Evolutionary conservation across 2,329 filamentous ascomycete genomes (phyloP).

Genomic region (Stemphylium beticola): DNA sequence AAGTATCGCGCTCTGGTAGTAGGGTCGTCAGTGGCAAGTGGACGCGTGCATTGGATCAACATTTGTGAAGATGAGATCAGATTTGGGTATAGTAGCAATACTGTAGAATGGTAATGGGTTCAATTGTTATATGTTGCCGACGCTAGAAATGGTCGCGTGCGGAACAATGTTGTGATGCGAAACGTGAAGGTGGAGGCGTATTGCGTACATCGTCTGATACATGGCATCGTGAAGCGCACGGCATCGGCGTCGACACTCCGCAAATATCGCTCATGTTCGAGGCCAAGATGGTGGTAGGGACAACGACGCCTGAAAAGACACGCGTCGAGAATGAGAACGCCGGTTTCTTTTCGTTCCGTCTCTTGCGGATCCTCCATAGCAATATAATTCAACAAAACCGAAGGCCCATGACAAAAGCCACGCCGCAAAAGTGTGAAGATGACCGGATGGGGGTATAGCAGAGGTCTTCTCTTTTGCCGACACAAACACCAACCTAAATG

Average conservation of each 20-base stretch:
- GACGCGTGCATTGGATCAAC: not conserved
- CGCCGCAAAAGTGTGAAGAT: constrained; percentile 8
- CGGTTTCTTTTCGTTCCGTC: constrained; percentile 11
- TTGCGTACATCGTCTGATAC: constrained; percentile 16
- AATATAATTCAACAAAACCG: constrained; percentile 1
- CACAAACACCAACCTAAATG: constrained; percentile 27
- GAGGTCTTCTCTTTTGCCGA: constrained; percentile 22
- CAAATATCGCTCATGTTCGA: constrained; percentile 4
- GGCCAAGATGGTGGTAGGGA: not conserved
- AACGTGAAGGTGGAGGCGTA: constrained; percentile 8
- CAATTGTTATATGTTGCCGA: constrained; percentile 11
- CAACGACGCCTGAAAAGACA: constrained; percentile 2
- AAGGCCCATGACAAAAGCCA: not conserved
- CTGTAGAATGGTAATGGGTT: not conserved
- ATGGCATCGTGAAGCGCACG: constrained; percentile 12
- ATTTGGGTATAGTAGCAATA: constrained; percentile 19
- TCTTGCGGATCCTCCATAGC: constrained; percentile 3
- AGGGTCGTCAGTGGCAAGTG: constrained; percentile 2
- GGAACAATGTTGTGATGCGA: constrained; percentile 2
- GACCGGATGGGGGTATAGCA: constrained; percentile 28
- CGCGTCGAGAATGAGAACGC: constrained; percentile 10
- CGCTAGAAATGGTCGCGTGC: not conserved
- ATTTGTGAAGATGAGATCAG: constrained; percentile 9
- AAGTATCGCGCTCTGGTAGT: constrained; percentile 5
- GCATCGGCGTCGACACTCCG: constrained; percentile 1